These are phyloP conservation scores for Oryza longistaminata DNA, from an alignment of 176 grass and related monocot species.

Conservation along the genomic window DNA sequence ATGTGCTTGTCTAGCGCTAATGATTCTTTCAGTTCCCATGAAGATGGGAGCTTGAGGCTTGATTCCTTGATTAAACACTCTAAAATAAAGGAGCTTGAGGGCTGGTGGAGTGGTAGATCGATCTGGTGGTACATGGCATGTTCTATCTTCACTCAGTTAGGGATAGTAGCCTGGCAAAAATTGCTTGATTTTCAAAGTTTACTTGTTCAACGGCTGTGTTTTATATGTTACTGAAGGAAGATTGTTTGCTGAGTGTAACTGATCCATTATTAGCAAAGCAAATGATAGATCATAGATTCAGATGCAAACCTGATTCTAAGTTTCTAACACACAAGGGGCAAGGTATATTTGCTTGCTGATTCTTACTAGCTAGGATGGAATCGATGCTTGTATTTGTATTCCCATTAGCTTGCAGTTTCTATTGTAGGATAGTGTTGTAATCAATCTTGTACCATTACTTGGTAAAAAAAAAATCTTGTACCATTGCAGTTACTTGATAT, in stretches of 20 bases:
- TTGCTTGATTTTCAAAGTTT: conserved; percentile 25
- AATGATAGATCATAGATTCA: conserved; percentile 26
- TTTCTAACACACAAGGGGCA: conserved; percentile 12
- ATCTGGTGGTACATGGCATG: neutral
- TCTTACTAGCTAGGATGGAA: conserved; percentile 28
- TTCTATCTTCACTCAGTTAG: conserved; percentile 24
- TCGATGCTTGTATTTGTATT: conserved; percentile 16
- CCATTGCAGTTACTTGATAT: conserved; percentile 4
- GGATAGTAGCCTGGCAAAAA: conserved; percentile 2
- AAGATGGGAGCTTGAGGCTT: conserved; percentile 2
- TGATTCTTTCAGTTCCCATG: conserved; percentile 12
- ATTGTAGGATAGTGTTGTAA: conserved; percentile 15
- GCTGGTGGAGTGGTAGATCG: conserved; percentile 1
- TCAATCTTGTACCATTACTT: conserved; percentile 12
- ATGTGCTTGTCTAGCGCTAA: neutral
- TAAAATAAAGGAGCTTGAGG: conserved; percentile 16
- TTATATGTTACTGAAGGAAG: conserved; percentile 6
- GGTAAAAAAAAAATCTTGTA: too few relatives aligned
- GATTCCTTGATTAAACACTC: neutral
- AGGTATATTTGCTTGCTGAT: conserved; percentile 40
- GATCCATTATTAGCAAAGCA: conserved; percentile 15
- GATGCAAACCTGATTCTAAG: conserved; percentile 31
- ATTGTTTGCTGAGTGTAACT: neutral
- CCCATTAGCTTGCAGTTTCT: conserved; percentile 5
- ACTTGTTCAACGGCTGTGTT: conserved; percentile 2